These are phyloP conservation scores for Daldinia sp. DNA, from an alignment of 2,329 filamentous ascomycete species.

Conservation along the genomic window DNA sequence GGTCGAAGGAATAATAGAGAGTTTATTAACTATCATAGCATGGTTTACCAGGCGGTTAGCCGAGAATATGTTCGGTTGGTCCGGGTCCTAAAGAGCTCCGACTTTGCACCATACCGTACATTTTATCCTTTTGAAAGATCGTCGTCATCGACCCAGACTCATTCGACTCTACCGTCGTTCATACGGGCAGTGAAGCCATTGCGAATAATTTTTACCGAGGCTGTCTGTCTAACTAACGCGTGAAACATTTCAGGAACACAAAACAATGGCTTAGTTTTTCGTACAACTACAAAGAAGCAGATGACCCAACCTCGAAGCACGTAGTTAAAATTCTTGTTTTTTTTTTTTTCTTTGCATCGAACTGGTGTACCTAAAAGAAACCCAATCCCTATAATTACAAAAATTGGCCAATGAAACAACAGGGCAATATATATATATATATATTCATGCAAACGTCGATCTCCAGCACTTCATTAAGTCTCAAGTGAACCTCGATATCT, in stretches of 20 bases:
- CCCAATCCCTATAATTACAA: conserved; percentile 20
- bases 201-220: conserved; percentile 25
- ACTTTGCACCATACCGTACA: conserved; percentile 17
- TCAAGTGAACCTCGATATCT: conserved; percentile 14
- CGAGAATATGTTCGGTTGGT: conserved; percentile 21
- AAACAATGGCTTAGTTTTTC: conserved; percentile 15
- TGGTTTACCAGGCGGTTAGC: conserved; percentile 27
- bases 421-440: neutral
- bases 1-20: conserved; percentile 26
- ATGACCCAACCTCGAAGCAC: neutral
- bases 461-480: conserved; percentile 6
- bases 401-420: conserved; percentile 18
- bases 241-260: conserved; percentile 37
- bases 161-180: conserved; percentile 18
- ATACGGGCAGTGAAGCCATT: conserved; percentile 15
- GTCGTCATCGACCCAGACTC: conserved; percentile 22
- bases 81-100: conserved; percentile 31
- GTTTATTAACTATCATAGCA: conserved; percentile 23
- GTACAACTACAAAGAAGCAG: conserved; percentile 19
- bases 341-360: neutral
- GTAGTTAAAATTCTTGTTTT: neutral
- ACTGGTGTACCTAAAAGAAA: conserved; percentile 13
- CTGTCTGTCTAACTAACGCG: conserved; percentile 18
- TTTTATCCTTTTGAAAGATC: conserved; percentile 32
- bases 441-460: conserved; percentile 21